Evolutionary conservation across 106 monocot genomes (phyloP).

Genomic region (Allium cepa): DNA sequence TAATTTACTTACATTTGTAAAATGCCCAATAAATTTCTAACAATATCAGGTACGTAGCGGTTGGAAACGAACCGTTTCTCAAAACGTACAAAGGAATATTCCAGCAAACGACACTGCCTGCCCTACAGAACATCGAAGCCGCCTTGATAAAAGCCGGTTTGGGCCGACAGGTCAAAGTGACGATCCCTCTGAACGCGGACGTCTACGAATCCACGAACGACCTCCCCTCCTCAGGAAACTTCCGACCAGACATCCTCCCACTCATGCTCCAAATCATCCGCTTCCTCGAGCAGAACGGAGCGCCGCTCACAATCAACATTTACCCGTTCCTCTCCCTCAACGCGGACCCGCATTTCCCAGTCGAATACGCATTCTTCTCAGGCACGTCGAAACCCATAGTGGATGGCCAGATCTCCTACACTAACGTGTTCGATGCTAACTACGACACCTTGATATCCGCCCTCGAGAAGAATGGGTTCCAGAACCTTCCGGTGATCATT

Average conservation of each 20-base stretch:
- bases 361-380: slow-evolving; percentile 78
- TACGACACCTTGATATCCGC: slow-evolving; percentile 81
- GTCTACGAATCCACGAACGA: slow-evolving; percentile 64
- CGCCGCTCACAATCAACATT: slow-evolving; percentile 81
- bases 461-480: slow-evolving; percentile 77
- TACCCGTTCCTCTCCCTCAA: slow-evolving; percentile 95
- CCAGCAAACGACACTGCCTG: slow-evolving; percentile 48
- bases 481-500: slow-evolving; percentile 47
- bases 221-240: slow-evolving; percentile 77
- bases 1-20: not conserved
- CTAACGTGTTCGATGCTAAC: slow-evolving; percentile 91
- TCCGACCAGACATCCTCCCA: slow-evolving; percentile 67
- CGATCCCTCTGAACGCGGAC: slow-evolving; percentile 87
- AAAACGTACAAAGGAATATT: slow-evolving; percentile 58
- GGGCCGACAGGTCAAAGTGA: slow-evolving; percentile 59
- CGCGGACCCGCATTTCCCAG: slow-evolving; percentile 82
- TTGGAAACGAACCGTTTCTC: slow-evolving; percentile 93
- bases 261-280: slow-evolving; percentile 63
- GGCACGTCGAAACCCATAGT: slow-evolving; percentile 38
- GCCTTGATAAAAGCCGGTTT: slow-evolving; percentile 89
- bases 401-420: slow-evolving; percentile 69
- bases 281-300: slow-evolving; percentile 73
- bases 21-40: not conserved
- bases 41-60: slow-evolving; percentile 51
- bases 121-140: slow-evolving; percentile 87